These are phyloP conservation scores for Maudiozyma turicensis DNA, from an alignment of 805 yeast genomes.

Conservation along the genomic window DNA sequence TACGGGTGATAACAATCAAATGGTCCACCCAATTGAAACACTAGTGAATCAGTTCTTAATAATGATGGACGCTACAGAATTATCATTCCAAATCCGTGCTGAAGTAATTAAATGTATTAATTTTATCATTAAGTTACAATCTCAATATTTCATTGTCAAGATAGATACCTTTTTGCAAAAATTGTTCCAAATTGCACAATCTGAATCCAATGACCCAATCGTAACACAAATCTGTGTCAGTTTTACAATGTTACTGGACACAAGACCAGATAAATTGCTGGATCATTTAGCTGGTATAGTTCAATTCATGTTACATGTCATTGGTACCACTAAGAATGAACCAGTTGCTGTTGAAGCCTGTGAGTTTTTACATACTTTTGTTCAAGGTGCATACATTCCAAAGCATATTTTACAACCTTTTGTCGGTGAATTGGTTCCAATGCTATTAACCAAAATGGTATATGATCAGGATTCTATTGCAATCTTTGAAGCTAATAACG, in stretches of 20 bases:
- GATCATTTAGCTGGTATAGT: slow-evolving; percentile 85
- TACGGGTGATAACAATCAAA: slow-evolving; percentile 18
- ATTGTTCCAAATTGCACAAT: slow-evolving; percentile 58
- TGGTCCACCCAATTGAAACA: slow-evolving; percentile 48
- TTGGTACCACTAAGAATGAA: slow-evolving; percentile 48
- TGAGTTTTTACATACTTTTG: slow-evolving; percentile 73
- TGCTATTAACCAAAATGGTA: slow-evolving; percentile 71
- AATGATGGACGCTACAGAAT: slow-evolving; percentile 31
- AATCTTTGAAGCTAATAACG: slow-evolving; percentile 45
- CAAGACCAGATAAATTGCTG: slow-evolving; percentile 67
- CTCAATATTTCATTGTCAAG: slow-evolving; percentile 54
- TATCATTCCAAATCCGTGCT: slow-evolving; percentile 42
- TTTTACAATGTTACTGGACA: slow-evolving; percentile 60
- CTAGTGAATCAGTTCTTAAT: slow-evolving; percentile 58
- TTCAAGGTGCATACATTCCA: slow-evolving; percentile 51
- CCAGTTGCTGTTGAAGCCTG: slow-evolving; percentile 86
- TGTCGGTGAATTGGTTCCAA: slow-evolving; percentile 61
- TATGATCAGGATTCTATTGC: slow-evolving; percentile 76
- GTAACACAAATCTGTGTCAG: slow-evolving; percentile 70
- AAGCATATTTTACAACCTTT: slow-evolving; percentile 44
- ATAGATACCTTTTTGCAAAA: slow-evolving; percentile 57
- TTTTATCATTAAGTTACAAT: slow-evolving; percentile 59
- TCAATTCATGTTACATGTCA: slow-evolving; percentile 70
- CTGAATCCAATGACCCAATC: slow-evolving; percentile 46
- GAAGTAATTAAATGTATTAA: slow-evolving; percentile 63